Evolutionary conservation across 2,329 filamentous ascomycete species (phyloP).

Genomic region (Monosporascus sp.): DNA sequence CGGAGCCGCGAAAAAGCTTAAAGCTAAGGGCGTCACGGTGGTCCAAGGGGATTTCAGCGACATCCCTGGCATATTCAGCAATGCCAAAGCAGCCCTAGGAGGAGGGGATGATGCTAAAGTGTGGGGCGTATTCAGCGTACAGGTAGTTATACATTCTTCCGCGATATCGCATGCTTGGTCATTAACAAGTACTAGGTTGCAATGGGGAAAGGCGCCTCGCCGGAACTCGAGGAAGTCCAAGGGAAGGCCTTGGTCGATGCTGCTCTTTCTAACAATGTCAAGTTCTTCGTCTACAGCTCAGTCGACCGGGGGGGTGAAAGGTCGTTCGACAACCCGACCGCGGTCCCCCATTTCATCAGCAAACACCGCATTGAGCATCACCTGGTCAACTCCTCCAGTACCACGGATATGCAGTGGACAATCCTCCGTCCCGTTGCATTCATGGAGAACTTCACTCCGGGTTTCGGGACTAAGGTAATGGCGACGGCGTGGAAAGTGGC

Average conservation of each 20-base stretch:
- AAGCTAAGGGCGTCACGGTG: conserved; percentile 41
- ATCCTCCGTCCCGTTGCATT: conserved; percentile 34
- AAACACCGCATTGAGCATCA: conserved; percentile 58
- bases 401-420: conserved; percentile 27
- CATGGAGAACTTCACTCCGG: conserved; percentile 32
- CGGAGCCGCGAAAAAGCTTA: conserved; percentile 41
- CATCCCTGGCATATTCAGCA: conserved; percentile 40
- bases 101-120: conserved; percentile 25
- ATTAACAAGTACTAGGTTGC: background rate
- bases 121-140: conserved; percentile 58
- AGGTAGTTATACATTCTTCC: conserved; percentile 30
- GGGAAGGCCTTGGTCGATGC: conserved; percentile 53
- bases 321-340: conserved; percentile 43
- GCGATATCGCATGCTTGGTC: background rate
- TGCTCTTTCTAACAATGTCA: conserved; percentile 46
- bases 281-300: conserved; percentile 55
- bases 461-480: conserved; percentile 28
- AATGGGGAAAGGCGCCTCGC: conserved; percentile 17
- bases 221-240: conserved; percentile 39
- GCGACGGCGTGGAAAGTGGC: conserved; percentile 24
- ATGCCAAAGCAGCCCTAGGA: conserved; percentile 27
- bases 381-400: conserved; percentile 38
- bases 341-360: conserved; percentile 53
- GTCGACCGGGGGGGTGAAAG: conserved; percentile 53
- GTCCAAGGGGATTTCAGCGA: conserved; percentile 54